Conservation (phyloP, 768 basidiomycete genomes). For the Lactarius vividus region DNA sequence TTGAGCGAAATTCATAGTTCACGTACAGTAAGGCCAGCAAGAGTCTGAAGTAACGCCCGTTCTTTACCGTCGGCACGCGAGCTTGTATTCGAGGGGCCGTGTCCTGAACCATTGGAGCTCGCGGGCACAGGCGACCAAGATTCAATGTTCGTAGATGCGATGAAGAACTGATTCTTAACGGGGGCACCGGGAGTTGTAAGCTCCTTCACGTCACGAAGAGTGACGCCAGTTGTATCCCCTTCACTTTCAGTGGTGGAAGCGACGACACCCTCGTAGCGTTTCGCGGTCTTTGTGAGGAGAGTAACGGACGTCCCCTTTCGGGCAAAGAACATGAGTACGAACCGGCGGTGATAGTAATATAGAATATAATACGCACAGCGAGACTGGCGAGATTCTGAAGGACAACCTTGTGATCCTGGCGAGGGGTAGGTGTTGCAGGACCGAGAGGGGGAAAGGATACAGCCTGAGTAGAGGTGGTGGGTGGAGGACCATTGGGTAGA, state of each 20-base stretch:
- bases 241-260: constrained; percentile 53
- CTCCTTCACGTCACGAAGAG: constrained; percentile 76
- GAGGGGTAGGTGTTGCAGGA: constrained; percentile 30
- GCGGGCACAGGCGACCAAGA: constrained; percentile 45
- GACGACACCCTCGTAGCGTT: constrained; percentile 73
- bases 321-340: constrained; percentile 3
- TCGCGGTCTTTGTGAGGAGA: constrained; percentile 62
- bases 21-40: constrained; percentile 71
- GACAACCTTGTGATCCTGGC: constrained; percentile 46
- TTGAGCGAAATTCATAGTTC: constrained; percentile 14
- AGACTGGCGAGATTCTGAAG: constrained; percentile 58
- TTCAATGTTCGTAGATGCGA: constrained; percentile 72
- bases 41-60: constrained; percentile 60
- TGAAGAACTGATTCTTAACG: constrained; percentile 64
- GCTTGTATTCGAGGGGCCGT: constrained; percentile 27
- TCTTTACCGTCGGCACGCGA: constrained; percentile 45
- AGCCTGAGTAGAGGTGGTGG: constrained; percentile 32
- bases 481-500: constrained; percentile 42
- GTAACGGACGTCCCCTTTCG: constrained; percentile 72
- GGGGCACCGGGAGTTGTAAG: constrained; percentile 60
- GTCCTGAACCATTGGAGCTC: constrained; percentile 43
- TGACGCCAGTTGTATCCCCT: constrained; percentile 71
- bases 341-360: background rate
- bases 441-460: constrained; percentile 42
- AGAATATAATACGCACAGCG: constrained; percentile 45